Percentiles rank a stretch among this genome's conserved stretches.
These are phyloP conservation scores for Wickerhamomyces ciferrii DNA, from an alignment of 805 yeast genomes.

Conservation along the genomic window DNA sequence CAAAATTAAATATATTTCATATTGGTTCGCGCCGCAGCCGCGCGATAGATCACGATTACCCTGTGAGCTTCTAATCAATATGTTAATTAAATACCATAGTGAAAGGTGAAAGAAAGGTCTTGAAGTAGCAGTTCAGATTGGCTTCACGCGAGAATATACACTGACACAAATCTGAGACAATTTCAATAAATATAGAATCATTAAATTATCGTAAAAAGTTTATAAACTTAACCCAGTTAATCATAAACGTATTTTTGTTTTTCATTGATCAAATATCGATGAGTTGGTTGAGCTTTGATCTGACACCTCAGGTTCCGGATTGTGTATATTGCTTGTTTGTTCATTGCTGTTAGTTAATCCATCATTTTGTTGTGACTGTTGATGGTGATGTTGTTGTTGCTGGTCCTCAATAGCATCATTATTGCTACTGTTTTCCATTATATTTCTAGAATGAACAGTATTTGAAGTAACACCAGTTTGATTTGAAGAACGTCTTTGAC, in stretches of 20 bases:
- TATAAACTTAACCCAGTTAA: too few relatives aligned
- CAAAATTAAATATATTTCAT: too few relatives aligned
- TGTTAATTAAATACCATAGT: too few relatives aligned
- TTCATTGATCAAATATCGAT: background rate
- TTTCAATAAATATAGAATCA: background rate
- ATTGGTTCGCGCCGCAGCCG: too few relatives aligned
- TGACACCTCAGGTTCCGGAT: background rate
- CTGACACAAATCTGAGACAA: too few relatives aligned
- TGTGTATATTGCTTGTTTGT: background rate
- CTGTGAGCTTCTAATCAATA: too few relatives aligned
- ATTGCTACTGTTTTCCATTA: background rate
- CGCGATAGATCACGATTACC: too few relatives aligned
- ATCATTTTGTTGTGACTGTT: too few relatives aligned
- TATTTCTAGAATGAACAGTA: background rate
- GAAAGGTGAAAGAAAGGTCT: too few relatives aligned
- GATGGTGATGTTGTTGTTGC: background rate
- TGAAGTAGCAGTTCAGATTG: too few relatives aligned
- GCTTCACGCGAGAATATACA: too few relatives aligned
- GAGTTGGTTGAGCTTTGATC: slow-evolving; percentile 4
- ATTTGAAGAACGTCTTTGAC: slow-evolving; percentile 1
- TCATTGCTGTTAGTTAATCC: background rate
- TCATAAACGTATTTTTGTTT: too few relatives aligned
- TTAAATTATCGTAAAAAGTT: background rate
- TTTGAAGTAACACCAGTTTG: background rate
- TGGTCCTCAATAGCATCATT: background rate